Base-by-base conservation (phyloP, 768 basidiomycete genomes). In the Tricholomella constricta region DNA sequence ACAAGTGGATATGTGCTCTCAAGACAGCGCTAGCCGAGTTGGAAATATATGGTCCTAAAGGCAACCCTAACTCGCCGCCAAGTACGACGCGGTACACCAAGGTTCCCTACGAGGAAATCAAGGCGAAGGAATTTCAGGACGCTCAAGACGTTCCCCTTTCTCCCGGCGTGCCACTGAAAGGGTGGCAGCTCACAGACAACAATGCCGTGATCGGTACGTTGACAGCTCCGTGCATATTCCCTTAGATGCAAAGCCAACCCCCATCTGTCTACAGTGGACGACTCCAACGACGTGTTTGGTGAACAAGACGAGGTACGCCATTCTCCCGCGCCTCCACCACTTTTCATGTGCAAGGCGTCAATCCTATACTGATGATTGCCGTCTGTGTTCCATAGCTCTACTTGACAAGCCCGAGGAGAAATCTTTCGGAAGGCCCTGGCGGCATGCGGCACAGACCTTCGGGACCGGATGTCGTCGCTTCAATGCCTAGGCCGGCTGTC, bases 1-100 rank as follows among this genome's bases (percentile, higher is more conserved):
- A 94, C 75, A 95, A 92, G 70, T 95, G 92, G 92, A 80, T 94
- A 37, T 94, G 91, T 68, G 88, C 89, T 14, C 76, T 97, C 49
- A 95, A 94, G 70, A 65, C 79, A 40, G 78, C 82, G 43, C 72
- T 91, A 54, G 81, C 78, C 23, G 87, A 91, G 54, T 69, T 85
- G 45, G 77, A 83, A 57, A 86, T 97, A 54, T 92, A 77, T 60
- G 87, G 87, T 5, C 84, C 86, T 8, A 66, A 58, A 27, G 83
- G 88, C 20, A 65, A 86, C 65, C 86, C 87, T 1, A 66, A 75
- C 57, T 72, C 77, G 20, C 69, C 78, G n/a, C 70, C 86, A 31
- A 72, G 71, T 3, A 81, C 86, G 12, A 69, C 73, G 7, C 75
- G 78, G 17, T 88, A 89, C 67, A 89, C 88, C 14, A 59, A 84